Conservation (phyloP, 148 eudicot species). For the Vaccinium darrowii region DNA sequence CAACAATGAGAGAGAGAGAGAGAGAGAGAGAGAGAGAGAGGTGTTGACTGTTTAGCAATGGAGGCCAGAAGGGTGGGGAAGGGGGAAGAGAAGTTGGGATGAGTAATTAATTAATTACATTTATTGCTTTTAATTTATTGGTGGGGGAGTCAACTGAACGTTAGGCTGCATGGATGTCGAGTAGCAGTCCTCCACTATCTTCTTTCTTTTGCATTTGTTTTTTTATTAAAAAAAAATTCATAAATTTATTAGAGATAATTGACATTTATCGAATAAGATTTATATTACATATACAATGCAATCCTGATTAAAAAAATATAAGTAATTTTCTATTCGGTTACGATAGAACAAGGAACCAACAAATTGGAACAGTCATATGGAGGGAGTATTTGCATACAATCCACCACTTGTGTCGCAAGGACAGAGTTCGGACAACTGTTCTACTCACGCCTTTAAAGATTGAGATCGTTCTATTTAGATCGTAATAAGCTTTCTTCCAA, state of each 20-base stretch:
- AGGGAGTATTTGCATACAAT: too few relatives aligned
- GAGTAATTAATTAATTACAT: slow-evolving; percentile 2
- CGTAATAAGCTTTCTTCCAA: not conserved
- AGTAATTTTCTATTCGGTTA: too few relatives aligned
- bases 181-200: not conserved
- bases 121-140: not conserved
- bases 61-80: not conserved
- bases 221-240: too few relatives aligned
- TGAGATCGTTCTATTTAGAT: too few relatives aligned
- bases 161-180: slow-evolving; percentile 25
- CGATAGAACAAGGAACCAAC: too few relatives aligned
- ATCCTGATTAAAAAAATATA: too few relatives aligned
- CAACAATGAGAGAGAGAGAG: not conserved
- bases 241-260: too few relatives aligned
- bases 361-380: too few relatives aligned
- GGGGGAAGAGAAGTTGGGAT: not conserved
- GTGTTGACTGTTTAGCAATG: not conserved
- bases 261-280: too few relatives aligned
- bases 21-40: not conserved
- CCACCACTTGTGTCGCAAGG: too few relatives aligned
- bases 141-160: slow-evolving; percentile 20
- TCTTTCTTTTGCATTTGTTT: not conserved
- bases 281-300: too few relatives aligned
- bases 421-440: not conserved
- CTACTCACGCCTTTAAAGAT: not conserved